These are phyloP conservation scores for Phlyctochytrium planicorne DNA, from an alignment of 192 early-diverging fungal species.

Conservation along the genomic window DNA sequence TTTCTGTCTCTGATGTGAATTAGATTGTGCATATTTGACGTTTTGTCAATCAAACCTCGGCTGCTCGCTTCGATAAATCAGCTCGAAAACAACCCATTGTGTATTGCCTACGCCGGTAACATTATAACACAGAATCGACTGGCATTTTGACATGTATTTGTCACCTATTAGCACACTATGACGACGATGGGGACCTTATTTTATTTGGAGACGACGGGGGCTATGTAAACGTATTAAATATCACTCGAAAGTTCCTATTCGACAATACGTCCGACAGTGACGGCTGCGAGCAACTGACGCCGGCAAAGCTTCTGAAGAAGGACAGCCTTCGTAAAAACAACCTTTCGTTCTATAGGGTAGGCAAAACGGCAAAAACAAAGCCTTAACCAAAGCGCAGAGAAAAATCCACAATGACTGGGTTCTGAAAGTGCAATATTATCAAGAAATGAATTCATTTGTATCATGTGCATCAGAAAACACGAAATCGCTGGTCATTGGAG, in stretches of 20 bases:
- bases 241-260: constrained; percentile 49
- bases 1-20: neutral
- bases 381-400: constrained; percentile 25
- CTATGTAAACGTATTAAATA: constrained; percentile 54
- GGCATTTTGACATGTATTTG: neutral
- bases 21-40: constrained; percentile 57
- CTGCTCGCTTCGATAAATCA: constrained; percentile 47
- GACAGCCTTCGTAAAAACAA: constrained; percentile 48
- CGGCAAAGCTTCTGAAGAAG: constrained; percentile 42
- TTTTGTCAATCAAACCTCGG: constrained; percentile 63
- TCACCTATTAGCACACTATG: constrained; percentile 41
- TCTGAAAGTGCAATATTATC: constrained; percentile 55
- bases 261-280: constrained; percentile 44
- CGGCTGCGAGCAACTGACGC: constrained; percentile 40
- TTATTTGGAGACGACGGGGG: constrained; percentile 65
- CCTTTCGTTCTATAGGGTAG: constrained; percentile 44
- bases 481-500: constrained; percentile 54
- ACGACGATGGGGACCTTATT: constrained; percentile 54
- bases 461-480: constrained; percentile 52
- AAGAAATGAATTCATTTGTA: constrained; percentile 63
- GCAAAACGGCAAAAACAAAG: neutral
- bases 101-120: constrained; percentile 51
- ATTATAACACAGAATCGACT: constrained; percentile 1
- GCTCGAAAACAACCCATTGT: constrained; percentile 61
- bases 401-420: constrained; percentile 69